phyloP scores from a whole-genome alignment of 1,284 basidiomycete species.

The Wolfiporia cocos region DNA sequence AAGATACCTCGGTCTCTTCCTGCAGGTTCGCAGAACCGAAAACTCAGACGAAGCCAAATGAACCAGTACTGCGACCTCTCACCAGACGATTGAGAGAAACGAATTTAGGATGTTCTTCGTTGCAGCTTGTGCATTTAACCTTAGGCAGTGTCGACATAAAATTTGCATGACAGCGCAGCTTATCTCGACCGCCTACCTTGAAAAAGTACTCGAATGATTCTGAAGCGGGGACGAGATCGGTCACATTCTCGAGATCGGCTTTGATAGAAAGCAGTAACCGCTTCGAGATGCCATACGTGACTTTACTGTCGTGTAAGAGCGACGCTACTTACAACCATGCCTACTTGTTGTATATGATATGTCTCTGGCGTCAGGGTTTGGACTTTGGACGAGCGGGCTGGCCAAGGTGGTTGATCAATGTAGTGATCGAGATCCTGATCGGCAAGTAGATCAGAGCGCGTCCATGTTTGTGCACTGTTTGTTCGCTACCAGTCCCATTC shows the following conservation, averaged over 20 bases:
- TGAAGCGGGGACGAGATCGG: constrained; percentile 53
- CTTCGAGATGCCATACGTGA: no score
- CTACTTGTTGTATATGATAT: no score
- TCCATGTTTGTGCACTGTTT: no score
- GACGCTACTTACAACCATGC: constrained; percentile 27
- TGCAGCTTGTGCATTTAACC: constrained; percentile 78
- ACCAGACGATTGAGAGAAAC: constrained; percentile 66
- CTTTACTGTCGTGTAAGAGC: background rate
- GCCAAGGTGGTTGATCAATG: no score
- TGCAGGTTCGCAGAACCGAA: constrained; percentile 26
- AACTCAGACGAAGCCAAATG: background rate
- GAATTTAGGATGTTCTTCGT: constrained; percentile 65
- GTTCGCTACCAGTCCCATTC: background rate
- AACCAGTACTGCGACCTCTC: constrained; percentile 14
- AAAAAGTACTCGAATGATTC: constrained; percentile 77
- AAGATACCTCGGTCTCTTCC: constrained; percentile 60
- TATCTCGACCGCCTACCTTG: constrained; percentile 52
- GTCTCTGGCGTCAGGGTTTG: no score
- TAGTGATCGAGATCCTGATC: constrained; percentile 5
- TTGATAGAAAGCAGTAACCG: constrained; percentile 63
- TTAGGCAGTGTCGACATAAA: constrained; percentile 21
- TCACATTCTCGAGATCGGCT: constrained; percentile 75
- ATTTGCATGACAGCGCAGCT: no score
- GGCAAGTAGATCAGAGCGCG: no score
- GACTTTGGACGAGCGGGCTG: no score